Conservation (phyloP, 2,329 filamentous ascomycete species). For the Grosmannia clavigera region DNA sequence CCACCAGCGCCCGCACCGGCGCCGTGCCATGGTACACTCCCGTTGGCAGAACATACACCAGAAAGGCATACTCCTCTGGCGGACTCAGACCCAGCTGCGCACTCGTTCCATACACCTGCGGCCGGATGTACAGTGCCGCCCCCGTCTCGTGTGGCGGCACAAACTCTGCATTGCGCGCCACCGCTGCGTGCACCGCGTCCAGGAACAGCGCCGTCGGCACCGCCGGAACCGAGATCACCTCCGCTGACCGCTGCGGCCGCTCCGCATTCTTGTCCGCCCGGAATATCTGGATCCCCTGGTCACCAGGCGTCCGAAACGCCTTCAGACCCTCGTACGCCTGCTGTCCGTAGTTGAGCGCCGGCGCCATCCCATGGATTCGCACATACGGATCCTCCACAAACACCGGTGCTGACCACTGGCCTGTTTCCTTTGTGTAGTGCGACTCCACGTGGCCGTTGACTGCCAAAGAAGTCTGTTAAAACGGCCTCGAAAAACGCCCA, state of each 20-base stretch:
- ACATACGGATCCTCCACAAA: slow-evolving; percentile 79
- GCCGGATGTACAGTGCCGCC: slow-evolving; percentile 85
- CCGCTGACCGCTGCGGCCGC: slow-evolving; percentile 74
- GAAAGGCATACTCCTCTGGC: slow-evolving; percentile 85
- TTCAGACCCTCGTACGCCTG: slow-evolving; percentile 99
- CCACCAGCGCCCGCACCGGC: slow-evolving; percentile 74
- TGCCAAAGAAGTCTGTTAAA: slow-evolving; percentile 19
- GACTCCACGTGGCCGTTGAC: slow-evolving; percentile 93
- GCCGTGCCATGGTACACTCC: slow-evolving; percentile 88
- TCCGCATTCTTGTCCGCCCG: slow-evolving; percentile 72
- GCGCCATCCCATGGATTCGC: slow-evolving; percentile 87
- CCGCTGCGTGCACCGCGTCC: slow-evolving; percentile 64
- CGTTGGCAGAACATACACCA: slow-evolving; percentile 80
- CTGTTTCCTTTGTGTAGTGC: slow-evolving; percentile 61
- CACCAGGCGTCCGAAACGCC: slow-evolving; percentile 69
- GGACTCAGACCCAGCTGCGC: slow-evolving; percentile 79
- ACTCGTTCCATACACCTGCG: slow-evolving; percentile 74
- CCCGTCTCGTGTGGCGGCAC: slow-evolving; percentile 84
- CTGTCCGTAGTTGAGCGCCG: slow-evolving; percentile 91
- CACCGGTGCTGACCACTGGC: slow-evolving; percentile 62
- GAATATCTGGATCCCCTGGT: slow-evolving; percentile 69
- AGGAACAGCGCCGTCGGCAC: slow-evolving; percentile 69
- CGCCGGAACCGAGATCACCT: slow-evolving; percentile 69
- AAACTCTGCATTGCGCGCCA: slow-evolving; percentile 77
- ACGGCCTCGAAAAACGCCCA: neutral